Conservation (phyloP, 805 yeast genomes). For the Candida gorgasii region DNA sequence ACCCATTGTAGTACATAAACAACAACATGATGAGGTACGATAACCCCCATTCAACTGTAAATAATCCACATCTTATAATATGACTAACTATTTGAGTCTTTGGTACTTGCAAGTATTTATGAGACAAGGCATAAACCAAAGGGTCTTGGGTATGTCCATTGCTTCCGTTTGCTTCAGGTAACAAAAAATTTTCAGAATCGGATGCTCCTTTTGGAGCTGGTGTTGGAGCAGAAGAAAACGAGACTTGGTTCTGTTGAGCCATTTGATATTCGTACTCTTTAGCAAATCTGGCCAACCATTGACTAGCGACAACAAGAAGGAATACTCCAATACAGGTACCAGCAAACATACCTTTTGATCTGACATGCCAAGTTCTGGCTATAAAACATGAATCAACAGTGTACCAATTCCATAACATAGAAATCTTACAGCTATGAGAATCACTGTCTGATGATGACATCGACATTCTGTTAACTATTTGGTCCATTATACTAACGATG, state of each 20-base stretch:
- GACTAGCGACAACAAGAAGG: constrained; percentile 55
- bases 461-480: constrained; percentile 4
- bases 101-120: constrained; percentile 29
- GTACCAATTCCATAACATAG: constrained; percentile 76
- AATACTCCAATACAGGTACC: constrained; percentile 76
- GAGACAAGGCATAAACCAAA: constrained; percentile 27
- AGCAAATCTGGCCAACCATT: constrained; percentile 52
- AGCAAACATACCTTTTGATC: constrained; percentile 60
- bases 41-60: constrained; percentile 61
- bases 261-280: constrained; percentile 24
- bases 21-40: constrained; percentile 68
- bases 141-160: constrained; percentile 23
- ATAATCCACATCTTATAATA: constrained; percentile 47
- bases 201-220: background rate
- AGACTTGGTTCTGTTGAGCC: constrained; percentile 5
- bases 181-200: constrained; percentile 1
- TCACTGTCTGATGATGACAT: constrained; percentile 2
- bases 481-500: background rate
- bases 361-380: constrained; percentile 63
- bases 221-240: too few species aligned
- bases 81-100: constrained; percentile 42
- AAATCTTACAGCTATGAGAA: constrained; percentile 27
- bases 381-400: constrained; percentile 67
- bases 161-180: background rate
- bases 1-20: constrained; percentile 76